Percentiles rank a stretch among this genome's conserved stretches.
These are phyloP conservation scores for Leccinellum albellum DNA, from an alignment of 768 basidiomycete genomes.

Conservation along the genomic window DNA sequence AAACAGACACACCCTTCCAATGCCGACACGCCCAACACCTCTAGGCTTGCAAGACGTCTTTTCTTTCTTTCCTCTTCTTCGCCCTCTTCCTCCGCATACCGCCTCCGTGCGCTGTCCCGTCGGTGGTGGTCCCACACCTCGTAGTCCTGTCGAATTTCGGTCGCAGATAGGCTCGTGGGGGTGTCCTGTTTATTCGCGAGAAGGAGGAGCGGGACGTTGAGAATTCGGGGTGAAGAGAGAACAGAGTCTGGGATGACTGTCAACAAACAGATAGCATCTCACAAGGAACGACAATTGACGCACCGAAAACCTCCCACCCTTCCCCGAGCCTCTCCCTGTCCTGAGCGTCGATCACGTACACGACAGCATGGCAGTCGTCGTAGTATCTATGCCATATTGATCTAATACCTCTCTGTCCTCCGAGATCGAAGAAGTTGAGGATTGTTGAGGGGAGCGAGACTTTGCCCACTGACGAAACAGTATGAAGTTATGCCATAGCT, in stretches of 20 bases:
- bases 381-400: constrained; percentile 95
- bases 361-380: constrained; percentile 95
- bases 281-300: constrained; percentile 24
- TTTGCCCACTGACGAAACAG: constrained; percentile 65
- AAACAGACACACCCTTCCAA: constrained; percentile 70
- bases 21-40: constrained; percentile 89
- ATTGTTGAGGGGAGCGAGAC: constrained; percentile 91
- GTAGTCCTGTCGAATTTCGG: constrained; percentile 87
- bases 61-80: constrained; percentile 42
- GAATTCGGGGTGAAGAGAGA: constrained; percentile 83
- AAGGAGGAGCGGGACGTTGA: constrained; percentile 85
- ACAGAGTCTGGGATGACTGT: constrained; percentile 59
- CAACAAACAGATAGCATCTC: not conserved
- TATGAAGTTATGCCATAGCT: not conserved
- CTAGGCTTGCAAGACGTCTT: constrained; percentile 68
- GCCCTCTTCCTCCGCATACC: constrained; percentile 48
- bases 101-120: constrained; percentile 59
- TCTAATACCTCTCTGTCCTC: constrained; percentile 90
- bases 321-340: constrained; percentile 87
- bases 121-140: constrained; percentile 82
- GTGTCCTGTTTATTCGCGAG: constrained; percentile 96
- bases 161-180: constrained; percentile 73
- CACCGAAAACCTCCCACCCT: constrained; percentile 97
- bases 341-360: constrained; percentile 90
- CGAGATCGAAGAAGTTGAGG: constrained; percentile 95